Conservation (phyloP, 2,329 filamentous ascomycete species). For the Cadophora luteo-olivacea region DNA sequence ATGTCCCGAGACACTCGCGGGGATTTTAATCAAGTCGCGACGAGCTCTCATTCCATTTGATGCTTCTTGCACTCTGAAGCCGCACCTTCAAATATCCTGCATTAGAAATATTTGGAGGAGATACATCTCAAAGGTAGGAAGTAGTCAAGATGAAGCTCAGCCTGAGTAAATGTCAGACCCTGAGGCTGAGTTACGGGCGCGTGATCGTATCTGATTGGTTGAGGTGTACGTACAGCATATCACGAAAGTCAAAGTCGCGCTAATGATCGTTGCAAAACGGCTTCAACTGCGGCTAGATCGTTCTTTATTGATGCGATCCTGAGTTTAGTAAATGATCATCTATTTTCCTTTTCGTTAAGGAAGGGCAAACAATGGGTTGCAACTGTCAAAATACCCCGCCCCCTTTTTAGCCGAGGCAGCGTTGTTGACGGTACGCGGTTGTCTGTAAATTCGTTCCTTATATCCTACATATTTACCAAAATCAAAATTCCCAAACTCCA, state of each 20-base stretch:
- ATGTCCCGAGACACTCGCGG: neutral
- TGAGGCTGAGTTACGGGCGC: neutral
- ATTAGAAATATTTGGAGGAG: no score
- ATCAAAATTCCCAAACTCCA: neutral
- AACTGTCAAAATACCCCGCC: slow-evolving; percentile 3
- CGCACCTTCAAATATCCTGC: no score
- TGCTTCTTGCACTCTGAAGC: no score
- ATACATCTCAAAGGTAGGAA: no score
- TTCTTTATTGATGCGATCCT: neutral
- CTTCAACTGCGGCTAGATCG: neutral
- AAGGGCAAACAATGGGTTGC: no score
- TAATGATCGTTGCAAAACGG: neutral
- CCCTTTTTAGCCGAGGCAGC: slow-evolving; percentile 7
- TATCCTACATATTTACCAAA: neutral
- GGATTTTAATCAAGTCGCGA: no score
- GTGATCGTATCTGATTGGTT: neutral
- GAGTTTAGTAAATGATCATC: no score
- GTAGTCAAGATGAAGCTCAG: neutral
- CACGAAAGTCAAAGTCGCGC: neutral
- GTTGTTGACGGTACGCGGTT: neutral
- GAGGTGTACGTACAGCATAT: neutral
- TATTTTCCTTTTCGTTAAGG: no score
- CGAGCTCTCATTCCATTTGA: no score
- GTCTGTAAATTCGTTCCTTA: neutral
- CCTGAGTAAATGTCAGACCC: neutral